A percentile compares a stretch with the other conserved stretches of the same genome.
These are phyloP conservation scores for Lactarius sanguifluus DNA, from an alignment of 768 basidiomycete species.

Conservation along the genomic window DNA sequence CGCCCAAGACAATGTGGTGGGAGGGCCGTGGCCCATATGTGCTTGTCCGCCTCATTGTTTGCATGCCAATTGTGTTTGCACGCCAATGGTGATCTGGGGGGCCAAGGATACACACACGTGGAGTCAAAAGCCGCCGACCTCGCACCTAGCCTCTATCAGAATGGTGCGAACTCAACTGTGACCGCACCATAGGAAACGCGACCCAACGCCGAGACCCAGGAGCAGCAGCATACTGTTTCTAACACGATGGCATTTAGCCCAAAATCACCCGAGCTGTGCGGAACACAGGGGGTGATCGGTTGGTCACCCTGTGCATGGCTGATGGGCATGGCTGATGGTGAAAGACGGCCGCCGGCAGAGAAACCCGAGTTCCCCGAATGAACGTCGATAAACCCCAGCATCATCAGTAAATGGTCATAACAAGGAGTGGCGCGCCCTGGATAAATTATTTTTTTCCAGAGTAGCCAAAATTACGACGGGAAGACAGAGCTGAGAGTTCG, in stretches of 20 bases:
- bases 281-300: not conserved
- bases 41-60: not conserved
- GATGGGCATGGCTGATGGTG: too few species aligned
- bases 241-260: not conserved
- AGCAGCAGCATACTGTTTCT: not conserved
- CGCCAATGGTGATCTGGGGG: not conserved
- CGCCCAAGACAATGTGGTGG: not conserved
- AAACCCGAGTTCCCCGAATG: not conserved
- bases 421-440: too few species aligned
- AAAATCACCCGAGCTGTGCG: not conserved
- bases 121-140: not conserved
- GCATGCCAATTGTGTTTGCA: not conserved
- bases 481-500: not conserved
- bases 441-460: not conserved
- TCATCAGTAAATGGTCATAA: not conserved
- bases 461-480: not conserved
- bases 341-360: not conserved
- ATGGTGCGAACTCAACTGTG: not conserved
- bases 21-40: not conserved
- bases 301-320: not conserved
- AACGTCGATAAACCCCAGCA: not conserved
- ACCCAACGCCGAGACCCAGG: not conserved
- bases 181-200: not conserved
- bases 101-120: not conserved
- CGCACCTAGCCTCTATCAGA: not conserved